Base-by-base conservation (phyloP, 805 yeast species). In the Pichia californica region DNA sequence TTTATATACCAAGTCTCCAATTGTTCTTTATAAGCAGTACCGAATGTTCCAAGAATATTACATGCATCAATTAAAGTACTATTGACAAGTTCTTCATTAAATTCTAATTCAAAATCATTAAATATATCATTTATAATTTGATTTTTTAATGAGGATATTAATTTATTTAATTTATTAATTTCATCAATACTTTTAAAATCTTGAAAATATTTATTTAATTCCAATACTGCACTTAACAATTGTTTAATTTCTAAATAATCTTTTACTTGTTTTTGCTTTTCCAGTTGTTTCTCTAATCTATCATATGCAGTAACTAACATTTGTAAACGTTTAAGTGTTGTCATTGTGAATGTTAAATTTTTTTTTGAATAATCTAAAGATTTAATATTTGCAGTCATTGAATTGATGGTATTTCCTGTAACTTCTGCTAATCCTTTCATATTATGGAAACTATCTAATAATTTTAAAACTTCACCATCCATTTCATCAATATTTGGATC, bases 171-270 rank as follows among this genome's bases (percentile, higher is more conserved):
- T 16, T 71, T 67, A 44, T 88, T 84, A 34, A 88, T 79, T 51
- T 86, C 93, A 47, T 83, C 84, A 29, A 93, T 83, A 33, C 93
- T 80, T 58, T 91, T 80, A 62, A 83, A 91, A 0, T 86, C 78
- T 55, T 79, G 79, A 68, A 88, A 88, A 62, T 79, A 82, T 31
- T 70, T 73, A 62, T 83, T 72, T 41, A 88, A 70, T 52, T 85
- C 93, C 28, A 78, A 67, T 13, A 85, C 89, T 1, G 86, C 95
- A 15, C 79, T 74, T 32, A 88, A 65, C 18, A 82, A 64, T 33
- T 74, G 76, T 7, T 73, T 69, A 23, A 86, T 80, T 42, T 83
- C 81, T 31, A 58, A 53, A 55, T 78, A 78, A 41, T 64, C 53
- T 36, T 57, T 61, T 8, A 49, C 49, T 7, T 50, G 53, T 2